phyloP scores from a whole-genome alignment of 2,329 filamentous ascomycete species.

The Nothopassalora personata region DNA sequence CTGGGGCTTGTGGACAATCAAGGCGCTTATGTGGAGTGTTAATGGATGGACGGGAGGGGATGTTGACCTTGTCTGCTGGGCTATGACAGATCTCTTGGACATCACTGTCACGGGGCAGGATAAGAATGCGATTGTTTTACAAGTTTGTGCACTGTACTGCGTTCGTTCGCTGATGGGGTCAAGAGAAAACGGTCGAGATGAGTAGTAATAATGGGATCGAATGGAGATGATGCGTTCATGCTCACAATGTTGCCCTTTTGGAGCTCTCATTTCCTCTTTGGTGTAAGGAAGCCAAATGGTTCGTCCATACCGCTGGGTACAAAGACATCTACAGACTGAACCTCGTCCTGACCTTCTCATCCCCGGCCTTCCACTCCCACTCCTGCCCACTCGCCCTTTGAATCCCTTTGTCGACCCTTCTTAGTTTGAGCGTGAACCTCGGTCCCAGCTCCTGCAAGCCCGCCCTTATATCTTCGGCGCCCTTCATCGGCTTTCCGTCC shows the following conservation, averaged over 20 bases:
- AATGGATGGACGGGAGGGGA: background rate
- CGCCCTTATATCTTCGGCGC: slow-evolving; percentile 77
- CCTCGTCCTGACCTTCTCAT: slow-evolving; percentile 89
- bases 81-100: background rate
- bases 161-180: background rate
- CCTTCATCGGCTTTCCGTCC: slow-evolving; percentile 77
- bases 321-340: slow-evolving; percentile 67
- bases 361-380: slow-evolving; percentile 94
- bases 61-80: background rate
- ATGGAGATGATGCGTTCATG: background rate
- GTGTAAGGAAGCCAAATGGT: too few relatives aligned
- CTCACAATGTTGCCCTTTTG: background rate
- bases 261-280: too few relatives aligned
- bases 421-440: slow-evolving; percentile 76
- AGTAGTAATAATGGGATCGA: background rate
- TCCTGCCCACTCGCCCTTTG: slow-evolving; percentile 70
- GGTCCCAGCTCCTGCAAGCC: slow-evolving; percentile 89
- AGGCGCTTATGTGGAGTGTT: background rate
- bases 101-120: background rate
- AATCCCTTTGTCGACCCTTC: slow-evolving; percentile 86
- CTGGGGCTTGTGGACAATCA: background rate
- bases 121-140: background rate
- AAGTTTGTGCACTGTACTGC: background rate
- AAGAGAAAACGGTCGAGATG: slow-evolving; percentile 3
- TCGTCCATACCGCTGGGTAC: too few relatives aligned